A percentile compares a stretch with the other conserved stretches of the same genome.
These are phyloP conservation scores for Pichia insulana DNA, from an alignment of 805 yeast species.

Conservation along the genomic window DNA sequence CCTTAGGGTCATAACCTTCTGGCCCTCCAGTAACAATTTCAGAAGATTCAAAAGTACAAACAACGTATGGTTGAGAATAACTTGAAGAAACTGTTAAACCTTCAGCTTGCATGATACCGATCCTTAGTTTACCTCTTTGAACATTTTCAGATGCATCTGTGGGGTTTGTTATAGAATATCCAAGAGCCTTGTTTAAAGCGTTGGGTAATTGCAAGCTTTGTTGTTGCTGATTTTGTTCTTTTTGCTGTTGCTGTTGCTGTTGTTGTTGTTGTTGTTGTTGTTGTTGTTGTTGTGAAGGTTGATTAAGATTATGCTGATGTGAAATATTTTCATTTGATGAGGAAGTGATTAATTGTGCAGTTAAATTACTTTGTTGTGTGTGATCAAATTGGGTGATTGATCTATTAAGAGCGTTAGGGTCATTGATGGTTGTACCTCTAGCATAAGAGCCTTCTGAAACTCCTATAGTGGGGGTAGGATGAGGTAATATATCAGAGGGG, in stretches of 20 bases:
- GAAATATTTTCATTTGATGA: background rate
- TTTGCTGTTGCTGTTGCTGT: conserved; percentile 5
- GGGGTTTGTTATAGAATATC: conserved; percentile 12
- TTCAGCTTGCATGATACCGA: conserved; percentile 72
- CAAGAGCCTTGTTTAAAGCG: conserved; percentile 20
- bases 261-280: conserved; percentile 3
- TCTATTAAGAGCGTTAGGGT: conserved; percentile 25
- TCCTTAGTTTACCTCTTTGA: conserved; percentile 77
- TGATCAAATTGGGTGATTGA: conserved; percentile 29
- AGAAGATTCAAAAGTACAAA: conserved; percentile 83
- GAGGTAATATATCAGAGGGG: conserved; percentile 32
- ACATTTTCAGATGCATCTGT: conserved; percentile 24
- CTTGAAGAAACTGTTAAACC: conserved; percentile 49
- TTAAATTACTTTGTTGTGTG: conserved; percentile 15
- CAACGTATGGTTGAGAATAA: conserved; percentile 73
- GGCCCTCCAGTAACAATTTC: conserved; percentile 86
- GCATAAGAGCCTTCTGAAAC: conserved; percentile 53
- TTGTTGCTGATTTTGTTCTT: conserved; percentile 3
- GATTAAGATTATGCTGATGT: background rate
- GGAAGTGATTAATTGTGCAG: conserved; percentile 13
- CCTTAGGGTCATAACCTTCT: conserved; percentile 32
- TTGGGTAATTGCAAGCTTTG: conserved; percentile 9
- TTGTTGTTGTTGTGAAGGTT: conserved; percentile 1
- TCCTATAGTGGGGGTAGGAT: conserved; percentile 62
- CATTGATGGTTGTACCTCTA: conserved; percentile 55